Evolutionary conservation across 345 rosid species (phyloP), one percentile per base, ranked within the genome.

Genomic region (Adansonia digitata): DNA sequence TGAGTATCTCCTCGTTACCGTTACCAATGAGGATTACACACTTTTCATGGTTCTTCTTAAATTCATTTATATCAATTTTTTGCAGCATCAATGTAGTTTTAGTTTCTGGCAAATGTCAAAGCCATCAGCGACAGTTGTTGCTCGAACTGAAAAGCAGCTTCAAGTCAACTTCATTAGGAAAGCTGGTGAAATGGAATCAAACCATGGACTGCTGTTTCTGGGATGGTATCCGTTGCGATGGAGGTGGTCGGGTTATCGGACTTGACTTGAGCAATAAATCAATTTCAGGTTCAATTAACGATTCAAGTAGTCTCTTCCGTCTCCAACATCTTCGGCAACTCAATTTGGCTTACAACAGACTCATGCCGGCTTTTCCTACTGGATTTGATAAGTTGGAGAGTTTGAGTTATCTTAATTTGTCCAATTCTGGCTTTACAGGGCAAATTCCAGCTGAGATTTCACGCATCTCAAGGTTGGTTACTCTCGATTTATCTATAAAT

Each of bases 231-330:
- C 43, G 2, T 0, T 82, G 85, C 15, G 66, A 84, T 72, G 73
- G 0, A 12, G 61, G 34, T 22, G 82, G 82, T 35, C 76, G 9
- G 68, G 69, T 79, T 5, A 57, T 43, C 59, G 73, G 69, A 7
- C 80, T 84, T 6, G 52, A 82, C 55, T 75, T 86, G 77, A 84
- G 78, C 69, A 45, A 15, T 0, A 78, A 82, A 75, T 40, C 67
- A 20, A 84, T 84, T 59, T 69, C 64, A 0, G 75, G 74, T 8
- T 81, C 69, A 42, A 29, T 82, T 31, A 76, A 80, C 13, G 51
- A 42, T 26, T 70, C 79, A 27, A 66, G 43, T 9, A 52, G 52
- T 7, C 74, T 86, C 2, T 84, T 77, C 69, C 6, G 63, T 51
- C 13, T 57, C 11, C 18, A 27, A 13, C 62, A 57, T 27, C 18